A percentile compares a stretch with the other conserved stretches of the same genome.
phyloP scores from a whole-genome alignment of 352 stramenopile species.

The Globisporangium paddicum region DNA sequence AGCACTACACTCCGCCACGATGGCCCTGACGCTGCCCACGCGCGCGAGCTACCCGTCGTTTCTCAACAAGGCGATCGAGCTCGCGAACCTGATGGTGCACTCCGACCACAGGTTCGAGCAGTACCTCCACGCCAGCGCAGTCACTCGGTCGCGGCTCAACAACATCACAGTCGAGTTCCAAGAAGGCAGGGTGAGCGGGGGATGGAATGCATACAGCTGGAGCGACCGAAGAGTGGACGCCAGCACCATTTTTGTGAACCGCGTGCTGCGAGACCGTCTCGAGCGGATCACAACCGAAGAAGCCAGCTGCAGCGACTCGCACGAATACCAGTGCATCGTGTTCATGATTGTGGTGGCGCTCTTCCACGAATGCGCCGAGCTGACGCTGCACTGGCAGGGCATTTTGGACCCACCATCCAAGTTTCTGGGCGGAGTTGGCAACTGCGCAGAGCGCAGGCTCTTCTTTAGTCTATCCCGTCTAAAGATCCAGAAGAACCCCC shows the following conservation, averaged over 20 bases:
- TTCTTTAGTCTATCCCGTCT: not conserved
- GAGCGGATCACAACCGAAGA: not conserved
- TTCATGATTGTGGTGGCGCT: not conserved
- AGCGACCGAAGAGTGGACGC: not conserved
- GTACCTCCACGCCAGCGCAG: not conserved
- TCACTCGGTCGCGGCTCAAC: not conserved
- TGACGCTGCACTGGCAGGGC: too few relatives aligned
- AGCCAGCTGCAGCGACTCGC: too few relatives aligned
- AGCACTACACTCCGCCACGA: too few relatives aligned
- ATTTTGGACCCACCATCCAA: too few relatives aligned
- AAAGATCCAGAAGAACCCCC: not conserved
- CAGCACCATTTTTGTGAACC: not conserved
- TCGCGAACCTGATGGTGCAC: not conserved
- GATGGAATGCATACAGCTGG: too few relatives aligned
- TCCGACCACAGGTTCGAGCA: not conserved
- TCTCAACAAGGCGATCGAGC: not conserved
- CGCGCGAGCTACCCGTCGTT: slow-evolving; percentile 30
- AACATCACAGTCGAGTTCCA: not conserved
- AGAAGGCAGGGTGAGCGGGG: not conserved
- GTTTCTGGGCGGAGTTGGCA: too few relatives aligned
- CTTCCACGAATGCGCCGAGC: too few relatives aligned
- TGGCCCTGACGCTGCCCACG: slow-evolving; percentile 25
- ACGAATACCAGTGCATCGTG: slow-evolving; percentile 5
- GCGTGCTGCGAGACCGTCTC: not conserved
- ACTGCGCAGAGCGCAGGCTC: too few relatives aligned